Evolutionary conservation across 192 early-diverging fungal genomes (phyloP).

Genomic region (Coemansia sp.): DNA sequence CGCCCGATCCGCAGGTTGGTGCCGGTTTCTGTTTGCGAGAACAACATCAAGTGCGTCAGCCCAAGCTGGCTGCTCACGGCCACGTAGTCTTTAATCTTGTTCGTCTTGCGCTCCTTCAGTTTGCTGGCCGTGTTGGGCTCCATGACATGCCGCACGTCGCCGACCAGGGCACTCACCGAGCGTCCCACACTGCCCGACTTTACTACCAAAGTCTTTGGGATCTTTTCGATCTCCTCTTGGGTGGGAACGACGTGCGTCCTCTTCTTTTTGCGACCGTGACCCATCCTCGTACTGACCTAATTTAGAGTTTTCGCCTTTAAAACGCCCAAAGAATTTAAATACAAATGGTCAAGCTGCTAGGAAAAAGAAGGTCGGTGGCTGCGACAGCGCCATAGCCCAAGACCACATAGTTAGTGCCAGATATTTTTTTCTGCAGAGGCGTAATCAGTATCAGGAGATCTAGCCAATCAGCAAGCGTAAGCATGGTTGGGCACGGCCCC

Average conservation of each 20-base stretch:
- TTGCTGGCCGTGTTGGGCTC: constrained; percentile 91
- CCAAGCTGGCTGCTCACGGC: constrained; percentile 76
- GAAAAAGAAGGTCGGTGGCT: neutral
- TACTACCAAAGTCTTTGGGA: constrained; percentile 88
- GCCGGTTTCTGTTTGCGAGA: constrained; percentile 76
- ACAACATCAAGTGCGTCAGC: constrained; percentile 84
- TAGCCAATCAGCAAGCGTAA: constrained; percentile 12
- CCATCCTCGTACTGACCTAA: constrained; percentile 18
- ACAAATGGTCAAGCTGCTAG: too few relatives aligned
- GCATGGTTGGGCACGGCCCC: constrained; percentile 25
- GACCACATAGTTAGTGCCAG: too few relatives aligned
- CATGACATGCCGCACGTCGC: constrained; percentile 82
- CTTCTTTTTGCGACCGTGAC: constrained; percentile 43
- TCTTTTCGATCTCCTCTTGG: constrained; percentile 51
- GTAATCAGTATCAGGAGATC: neutral
- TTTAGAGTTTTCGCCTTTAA: neutral
- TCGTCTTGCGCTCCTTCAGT: constrained; percentile 84
- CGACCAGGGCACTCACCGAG: constrained; percentile 72
- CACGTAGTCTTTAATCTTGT: constrained; percentile 92
- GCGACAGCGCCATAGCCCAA: too few relatives aligned
- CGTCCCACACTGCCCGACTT: constrained; percentile 78
- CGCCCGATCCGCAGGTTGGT: constrained; percentile 82
- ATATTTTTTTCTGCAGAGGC: neutral
- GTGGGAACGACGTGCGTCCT: constrained; percentile 50
- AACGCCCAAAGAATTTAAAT: neutral